Conservation (phyloP, 1,284 basidiomycete genomes). For the Ustilago cynodontis region DNA sequence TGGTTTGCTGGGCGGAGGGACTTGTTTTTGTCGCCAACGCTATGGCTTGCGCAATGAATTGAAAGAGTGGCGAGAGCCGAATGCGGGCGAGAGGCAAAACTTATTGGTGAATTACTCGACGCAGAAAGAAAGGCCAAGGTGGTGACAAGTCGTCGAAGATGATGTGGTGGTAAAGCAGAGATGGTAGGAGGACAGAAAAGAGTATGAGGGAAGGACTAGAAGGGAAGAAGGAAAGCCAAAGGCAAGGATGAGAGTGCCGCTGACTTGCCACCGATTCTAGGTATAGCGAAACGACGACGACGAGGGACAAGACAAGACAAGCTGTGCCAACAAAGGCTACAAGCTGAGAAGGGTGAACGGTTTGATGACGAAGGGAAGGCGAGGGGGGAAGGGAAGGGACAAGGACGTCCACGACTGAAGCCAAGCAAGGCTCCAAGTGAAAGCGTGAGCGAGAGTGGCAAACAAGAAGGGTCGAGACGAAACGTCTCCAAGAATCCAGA, state of each 20-base stretch:
- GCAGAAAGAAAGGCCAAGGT: not conserved
- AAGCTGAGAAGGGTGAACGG: not conserved
- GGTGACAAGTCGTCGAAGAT: not conserved
- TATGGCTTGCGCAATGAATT: not conserved
- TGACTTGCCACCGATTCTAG: conserved; percentile 15
- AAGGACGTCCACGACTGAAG: not conserved
- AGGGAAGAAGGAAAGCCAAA: not conserved
- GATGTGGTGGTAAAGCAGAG: not conserved
- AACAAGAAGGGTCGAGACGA: conserved; percentile 1
- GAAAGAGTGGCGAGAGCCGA: not conserved
- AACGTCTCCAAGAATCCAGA: not conserved
- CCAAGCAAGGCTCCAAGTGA: not conserved
- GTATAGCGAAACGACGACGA: not conserved
- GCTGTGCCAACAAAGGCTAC: conserved; percentile 1
- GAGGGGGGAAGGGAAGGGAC: not conserved
- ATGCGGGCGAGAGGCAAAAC: not conserved
- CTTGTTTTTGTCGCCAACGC: not conserved
- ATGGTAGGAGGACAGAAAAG: not conserved
- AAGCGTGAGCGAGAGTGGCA: conserved; percentile 1
- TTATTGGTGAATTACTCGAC: no score
- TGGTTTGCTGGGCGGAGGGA: conserved; percentile 28
- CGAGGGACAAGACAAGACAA: conserved; percentile 8
- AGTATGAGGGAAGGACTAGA: not conserved
- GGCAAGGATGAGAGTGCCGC: conserved; percentile 6
- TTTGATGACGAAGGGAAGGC: not conserved